Evolutionary conservation across 352 stramenopile species (phyloP), one percentile per base, ranked within the genome.

Genomic region (Pythium monospermum): DNA sequence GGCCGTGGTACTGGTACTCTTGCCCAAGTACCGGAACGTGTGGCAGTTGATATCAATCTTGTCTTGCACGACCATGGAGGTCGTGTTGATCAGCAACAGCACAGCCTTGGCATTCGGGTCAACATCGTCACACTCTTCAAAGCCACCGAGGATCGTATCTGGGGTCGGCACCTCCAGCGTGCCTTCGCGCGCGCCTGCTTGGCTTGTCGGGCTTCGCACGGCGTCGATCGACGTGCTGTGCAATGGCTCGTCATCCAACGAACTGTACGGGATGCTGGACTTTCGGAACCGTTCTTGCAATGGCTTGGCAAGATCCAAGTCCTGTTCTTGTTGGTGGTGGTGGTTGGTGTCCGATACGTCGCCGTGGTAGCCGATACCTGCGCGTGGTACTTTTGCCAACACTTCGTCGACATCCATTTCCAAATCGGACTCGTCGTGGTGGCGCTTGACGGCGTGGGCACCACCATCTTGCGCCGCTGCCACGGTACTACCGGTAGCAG

Each of bases 121-220:
- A 25, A 82, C 53, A 49, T 76, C 82, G 37, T 93, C 83, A 47
- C 83, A 91, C 47, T 93, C 83, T 56, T 93, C 80, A 53, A 83
- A 87, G 2, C 79, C 80, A 19, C 73, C 76, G 18, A 93, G 71
- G 43, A 93, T 78, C 26, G 80, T 87, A 4, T 93, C 83, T 27
- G 76, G 68, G 10, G 80, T 91, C 2, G 76, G 78, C 3, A 87
- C 60, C 53, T 91, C 77, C 4, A 89, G 53, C 12, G 46, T 42
- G 10, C 38, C 49, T 27, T 52, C 53, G 12, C 22, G 33, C 35
- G 30, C 53, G n/a, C n/a, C n/a, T n/a, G n/a, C n/a, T 18, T 56
- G 36, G 27, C n/a, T 74, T 47, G 67, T 64, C 1, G 49, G 55
- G 33, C 66, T 59, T 19, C 55, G 53, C 21, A 57, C 63, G 6